These are phyloP conservation scores for Saturnispora mendoncae DNA, from an alignment of 805 yeast species.

Conservation along the genomic window DNA sequence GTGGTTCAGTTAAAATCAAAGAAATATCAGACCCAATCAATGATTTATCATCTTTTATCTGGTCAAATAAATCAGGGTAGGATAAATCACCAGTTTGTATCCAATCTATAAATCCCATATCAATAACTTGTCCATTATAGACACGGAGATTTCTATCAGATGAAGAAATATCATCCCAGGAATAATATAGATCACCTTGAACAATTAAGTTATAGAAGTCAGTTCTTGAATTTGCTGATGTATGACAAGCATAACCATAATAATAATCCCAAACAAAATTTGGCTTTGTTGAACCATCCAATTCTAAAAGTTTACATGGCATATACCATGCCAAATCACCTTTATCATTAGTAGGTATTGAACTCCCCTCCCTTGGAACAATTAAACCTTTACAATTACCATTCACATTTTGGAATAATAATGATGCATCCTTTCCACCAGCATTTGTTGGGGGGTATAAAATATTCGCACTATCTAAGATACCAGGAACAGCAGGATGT, in stretches of 20 bases:
- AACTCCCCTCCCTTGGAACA: conserved; percentile 53
- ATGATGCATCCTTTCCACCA: conserved; percentile 79
- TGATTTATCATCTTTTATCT: conserved; percentile 42
- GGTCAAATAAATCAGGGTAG: conserved; percentile 66
- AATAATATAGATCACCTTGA: conserved; percentile 71
- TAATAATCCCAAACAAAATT: conserved; percentile 59
- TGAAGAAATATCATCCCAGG: conserved; percentile 79
- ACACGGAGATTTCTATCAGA: conserved; percentile 71
- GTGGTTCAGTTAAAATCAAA: conserved; percentile 52
- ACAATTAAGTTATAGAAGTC: conserved; percentile 52
- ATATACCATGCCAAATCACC: conserved; percentile 86
- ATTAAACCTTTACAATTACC: conserved; percentile 81
- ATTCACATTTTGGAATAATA: conserved; percentile 84
- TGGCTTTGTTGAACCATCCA: conserved; percentile 64
- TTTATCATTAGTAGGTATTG: conserved; percentile 54
- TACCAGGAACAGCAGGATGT: conserved; percentile 81
- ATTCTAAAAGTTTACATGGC: conserved; percentile 71
- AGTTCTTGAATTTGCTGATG: conserved; percentile 58
- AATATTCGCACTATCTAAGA: conserved; percentile 58
- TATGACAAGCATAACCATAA: conserved; percentile 88
- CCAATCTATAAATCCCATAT: conserved; percentile 71
- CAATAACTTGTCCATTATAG: conserved; percentile 83
- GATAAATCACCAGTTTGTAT: conserved; percentile 57
- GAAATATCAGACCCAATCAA: conserved; percentile 79
- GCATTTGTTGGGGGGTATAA: conserved; percentile 81